These are phyloP conservation scores for Chrysochromulina parva DNA, from an alignment of 78 protist genomes.

Conservation along the genomic window DNA sequence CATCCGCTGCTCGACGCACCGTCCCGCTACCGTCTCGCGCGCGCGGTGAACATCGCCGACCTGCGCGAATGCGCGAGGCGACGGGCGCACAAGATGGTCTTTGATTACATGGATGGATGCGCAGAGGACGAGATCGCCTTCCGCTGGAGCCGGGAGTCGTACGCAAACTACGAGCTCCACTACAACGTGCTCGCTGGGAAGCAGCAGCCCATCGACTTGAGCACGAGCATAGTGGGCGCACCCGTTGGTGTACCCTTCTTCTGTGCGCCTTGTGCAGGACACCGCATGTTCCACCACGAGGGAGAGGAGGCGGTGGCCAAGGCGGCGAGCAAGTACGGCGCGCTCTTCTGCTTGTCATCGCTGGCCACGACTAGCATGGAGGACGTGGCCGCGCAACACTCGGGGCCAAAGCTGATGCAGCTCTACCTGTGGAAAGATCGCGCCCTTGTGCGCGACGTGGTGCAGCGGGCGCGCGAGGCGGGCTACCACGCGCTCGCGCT, in stretches of 20 bases:
- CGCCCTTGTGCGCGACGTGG: background rate
- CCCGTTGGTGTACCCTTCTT: background rate
- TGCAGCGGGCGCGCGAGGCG: background rate
- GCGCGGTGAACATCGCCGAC: background rate
- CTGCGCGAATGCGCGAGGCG: background rate
- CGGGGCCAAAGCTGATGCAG: background rate
- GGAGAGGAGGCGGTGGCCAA: background rate
- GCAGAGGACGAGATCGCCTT: background rate
- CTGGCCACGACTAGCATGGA: background rate
- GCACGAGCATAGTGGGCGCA: background rate
- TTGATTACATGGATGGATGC: background rate
- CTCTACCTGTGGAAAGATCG: slow-evolving; percentile 10
- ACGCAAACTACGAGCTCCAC: background rate
- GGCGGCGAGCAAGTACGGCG: background rate
- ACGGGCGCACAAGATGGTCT: slow-evolving; percentile 4
- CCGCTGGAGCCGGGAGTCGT: background rate
- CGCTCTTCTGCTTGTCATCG: background rate
- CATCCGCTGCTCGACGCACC: background rate
- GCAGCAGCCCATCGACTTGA: background rate
- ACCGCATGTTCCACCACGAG: slow-evolving; percentile 5
- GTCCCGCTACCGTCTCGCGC: background rate
- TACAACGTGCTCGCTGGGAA: background rate
- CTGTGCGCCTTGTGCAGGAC: background rate
- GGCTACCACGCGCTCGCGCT: background rate
- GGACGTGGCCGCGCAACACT: background rate